Base-by-base conservation (phyloP, 164 flowering plant species). In the Akebia trifoliata region DNA sequence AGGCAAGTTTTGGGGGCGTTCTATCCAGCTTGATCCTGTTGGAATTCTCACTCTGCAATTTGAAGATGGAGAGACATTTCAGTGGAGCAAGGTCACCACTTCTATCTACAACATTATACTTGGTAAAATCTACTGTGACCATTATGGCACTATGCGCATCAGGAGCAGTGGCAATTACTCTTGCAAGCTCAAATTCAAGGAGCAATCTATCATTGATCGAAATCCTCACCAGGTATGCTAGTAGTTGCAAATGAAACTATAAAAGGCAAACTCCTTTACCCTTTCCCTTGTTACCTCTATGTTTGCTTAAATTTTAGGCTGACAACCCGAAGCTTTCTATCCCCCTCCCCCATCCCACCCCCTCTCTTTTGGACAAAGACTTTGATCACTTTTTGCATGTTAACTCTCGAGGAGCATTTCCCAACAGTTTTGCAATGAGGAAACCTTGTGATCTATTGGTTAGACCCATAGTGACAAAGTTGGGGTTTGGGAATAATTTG, bases 1-100 rank as follows among this genome's bases (percentile, higher is more conserved):
- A 73, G 97, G 99, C 26, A 93, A 93, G 72, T 93, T 93, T 53
- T 87, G 97, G 97, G 99, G 99, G 5, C 92, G 99, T 54, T 90
- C 99, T 28, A 93, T 93, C 71, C 99, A 90, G 72, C 92, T 93
- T 62, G 96, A 93, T 81, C 99, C 97, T 50, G 88, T 93, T 32
- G 99, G 99, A 44, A 68, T 75, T 59, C 97, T 93, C 35, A 81
- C 88, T 37, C 75, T 93, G 63, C 96, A 93, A 74, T 93, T 90
- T 81, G 96, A 90, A 62, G 96, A 87, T 74, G 99, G 95, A 20
- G 99, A 93, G 70, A 83, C 85, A 37, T 93, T 87, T 69, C 81
- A 90, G 61, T 93, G 99, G 99, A 93, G 97, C 84, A 93, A 93
- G 78, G 99, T 93, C 66, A 93, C 97, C 30, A 93, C 99, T 51